Percentiles rank a stretch among this genome's conserved stretches.
Evolutionary conservation across 176 grass and related monocot species (phyloP).

Genomic region (Zea mays): Zm-B73-REFERENCE-NAM-5.0 NC_050102.1:12622001-12622500

Average conservation of each 20-base stretch:
- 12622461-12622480: conserved; percentile 88
- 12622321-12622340: conserved; percentile 30
- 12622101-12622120: conserved; percentile 88
- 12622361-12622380: conserved; percentile 32
- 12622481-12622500: conserved; percentile 72
- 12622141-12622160: conserved; percentile 94
- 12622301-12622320: conserved; percentile 30
- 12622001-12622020: conserved; percentile 89
- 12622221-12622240: conserved; percentile 76
- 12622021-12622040: conserved; percentile 60
- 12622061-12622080: conserved; percentile 56
- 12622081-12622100: conserved; percentile 89
- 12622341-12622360: conserved; percentile 50
- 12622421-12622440: conserved; percentile 20
- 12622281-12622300: conserved; percentile 37
- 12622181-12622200: conserved; percentile 80
- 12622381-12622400: conserved; percentile 36
- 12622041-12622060: conserved; percentile 40
- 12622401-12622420: conserved; percentile 27
- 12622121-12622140: conserved; percentile 86
- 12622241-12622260: conserved; percentile 39
- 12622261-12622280: conserved; percentile 40
- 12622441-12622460: conserved; percentile 47
- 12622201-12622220: conserved; percentile 79
- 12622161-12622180: conserved; percentile 77